Evolutionary conservation across 257 asterid species (phyloP).

Genomic region (Solanum gracilifrons): DNA sequence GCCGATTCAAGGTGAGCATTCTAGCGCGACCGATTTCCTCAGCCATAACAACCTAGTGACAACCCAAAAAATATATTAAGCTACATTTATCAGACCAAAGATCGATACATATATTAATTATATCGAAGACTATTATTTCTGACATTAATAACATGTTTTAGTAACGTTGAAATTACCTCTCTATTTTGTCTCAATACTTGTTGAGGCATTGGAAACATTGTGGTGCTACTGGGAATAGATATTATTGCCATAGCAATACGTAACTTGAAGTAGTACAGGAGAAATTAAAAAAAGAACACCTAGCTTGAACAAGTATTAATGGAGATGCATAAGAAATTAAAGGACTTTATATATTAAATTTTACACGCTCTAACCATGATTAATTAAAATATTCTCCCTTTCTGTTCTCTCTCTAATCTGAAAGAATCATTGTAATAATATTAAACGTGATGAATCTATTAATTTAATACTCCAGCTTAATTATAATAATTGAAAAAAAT

Average conservation of each 20-base stretch:
- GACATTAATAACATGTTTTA: neutral
- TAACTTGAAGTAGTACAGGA: neutral
- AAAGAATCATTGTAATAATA: neutral
- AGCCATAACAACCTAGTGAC: constrained; percentile 48
- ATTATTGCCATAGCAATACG: neutral
- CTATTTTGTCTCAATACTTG: neutral
- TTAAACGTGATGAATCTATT: neutral
- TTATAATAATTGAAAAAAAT: neutral
- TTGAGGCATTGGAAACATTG: neutral
- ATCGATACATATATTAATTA: neutral
- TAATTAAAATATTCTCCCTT: neutral
- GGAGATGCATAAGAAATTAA: neutral
- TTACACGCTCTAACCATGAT: neutral
- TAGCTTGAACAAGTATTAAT: too few relatives aligned
- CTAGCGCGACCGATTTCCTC: constrained; percentile 52
- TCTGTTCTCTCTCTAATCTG: neutral
- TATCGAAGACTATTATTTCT: neutral
- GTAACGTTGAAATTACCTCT: neutral
- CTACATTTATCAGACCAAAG: neutral
- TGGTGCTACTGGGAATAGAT: neutral
- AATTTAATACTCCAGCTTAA: neutral
- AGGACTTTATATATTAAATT: neutral
- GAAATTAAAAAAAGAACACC: neutral
- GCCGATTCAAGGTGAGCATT: constrained; percentile 66
- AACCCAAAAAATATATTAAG: neutral